Percentiles rank a stretch among this genome's conserved stretches.
phyloP scores from a whole-genome alignment of 2,329 filamentous ascomycete species.

The Emergomyces orientalis region DNA sequence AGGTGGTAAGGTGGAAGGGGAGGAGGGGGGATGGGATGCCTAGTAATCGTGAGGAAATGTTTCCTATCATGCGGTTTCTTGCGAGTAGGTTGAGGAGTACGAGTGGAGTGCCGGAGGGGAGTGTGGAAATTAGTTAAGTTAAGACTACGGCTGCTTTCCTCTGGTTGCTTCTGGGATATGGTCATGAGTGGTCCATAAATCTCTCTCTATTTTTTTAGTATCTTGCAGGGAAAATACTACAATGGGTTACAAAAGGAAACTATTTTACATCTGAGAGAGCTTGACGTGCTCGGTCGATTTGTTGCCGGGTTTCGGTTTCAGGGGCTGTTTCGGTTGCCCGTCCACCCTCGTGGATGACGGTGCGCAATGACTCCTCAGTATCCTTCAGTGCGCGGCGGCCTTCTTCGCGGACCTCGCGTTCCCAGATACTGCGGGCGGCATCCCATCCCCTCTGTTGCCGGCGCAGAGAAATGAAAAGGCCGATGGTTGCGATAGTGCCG shows the following conservation, averaged over 20 bases:
- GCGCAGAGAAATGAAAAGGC: slow-evolving; percentile 48
- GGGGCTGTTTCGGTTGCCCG: slow-evolving; percentile 28
- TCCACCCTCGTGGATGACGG: slow-evolving; percentile 39
- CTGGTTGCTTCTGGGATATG: not conserved
- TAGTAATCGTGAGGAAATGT: slow-evolving; percentile 70
- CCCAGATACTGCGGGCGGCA: slow-evolving; percentile 43
- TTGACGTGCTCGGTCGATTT: slow-evolving; percentile 39
- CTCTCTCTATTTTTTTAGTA: slow-evolving; percentile 1
- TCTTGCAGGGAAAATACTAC: slow-evolving; percentile 14
- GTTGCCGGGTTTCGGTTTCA: slow-evolving; percentile 32
- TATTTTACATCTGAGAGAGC: slow-evolving; percentile 35
- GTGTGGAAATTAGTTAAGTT: slow-evolving; percentile 33
- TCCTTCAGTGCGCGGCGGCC: slow-evolving; percentile 47
- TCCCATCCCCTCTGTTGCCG: slow-evolving; percentile 53
- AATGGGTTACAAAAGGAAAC: not conserved
- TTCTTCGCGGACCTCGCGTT: slow-evolving; percentile 46
- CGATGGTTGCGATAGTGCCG: slow-evolving; percentile 50
- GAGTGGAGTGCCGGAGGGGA: slow-evolving; percentile 38
- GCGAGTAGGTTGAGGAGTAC: slow-evolving; percentile 35
- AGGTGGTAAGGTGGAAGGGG: slow-evolving; percentile 60
- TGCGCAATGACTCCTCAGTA: slow-evolving; percentile 44
- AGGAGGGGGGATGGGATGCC: slow-evolving; percentile 71
- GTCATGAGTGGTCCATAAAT: not conserved
- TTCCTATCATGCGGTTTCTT: slow-evolving; percentile 77
- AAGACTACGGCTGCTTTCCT: not conserved